Conservation (phyloP, 2,329 filamentous ascomycete genomes). For the Hortaea werneckii region DNA sequence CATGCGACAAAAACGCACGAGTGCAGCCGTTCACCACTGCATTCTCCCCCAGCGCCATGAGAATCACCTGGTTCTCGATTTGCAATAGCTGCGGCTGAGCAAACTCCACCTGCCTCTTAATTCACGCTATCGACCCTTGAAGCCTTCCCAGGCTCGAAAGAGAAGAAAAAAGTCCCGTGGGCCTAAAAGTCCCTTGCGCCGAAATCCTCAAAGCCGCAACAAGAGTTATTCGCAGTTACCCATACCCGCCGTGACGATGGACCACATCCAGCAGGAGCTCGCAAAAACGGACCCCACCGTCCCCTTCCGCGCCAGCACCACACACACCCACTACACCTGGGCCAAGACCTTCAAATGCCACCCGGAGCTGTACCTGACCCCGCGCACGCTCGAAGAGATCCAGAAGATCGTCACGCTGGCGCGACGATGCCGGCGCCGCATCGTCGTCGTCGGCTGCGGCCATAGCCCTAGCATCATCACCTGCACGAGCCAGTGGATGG, state of each 20-base stretch:
- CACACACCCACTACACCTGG: slow-evolving; percentile 84
- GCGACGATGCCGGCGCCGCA: slow-evolving; percentile 64
- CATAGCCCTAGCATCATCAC: slow-evolving; percentile 90
- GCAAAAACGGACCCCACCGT: slow-evolving; percentile 50
- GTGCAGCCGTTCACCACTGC: too few species aligned
- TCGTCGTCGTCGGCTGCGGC: slow-evolving; percentile 79
- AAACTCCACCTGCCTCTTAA: background rate
- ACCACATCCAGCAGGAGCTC: slow-evolving; percentile 42
- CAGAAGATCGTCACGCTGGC: slow-evolving; percentile 76
- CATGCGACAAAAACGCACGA: too few species aligned
- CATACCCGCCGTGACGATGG: background rate
- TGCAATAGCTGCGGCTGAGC: slow-evolving; percentile 8
- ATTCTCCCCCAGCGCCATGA: too few species aligned
- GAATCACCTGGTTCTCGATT: background rate
- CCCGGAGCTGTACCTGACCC: slow-evolving; percentile 85
- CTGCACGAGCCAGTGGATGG: slow-evolving; percentile 85
- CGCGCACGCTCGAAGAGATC: slow-evolving; percentile 67
- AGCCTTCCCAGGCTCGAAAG: too few species aligned
- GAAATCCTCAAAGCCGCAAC: background rate
- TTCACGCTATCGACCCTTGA: too few species aligned
- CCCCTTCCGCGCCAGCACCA: slow-evolving; percentile 64
- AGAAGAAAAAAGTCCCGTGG: too few species aligned
- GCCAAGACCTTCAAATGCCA: slow-evolving; percentile 81
- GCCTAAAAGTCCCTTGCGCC: background rate
- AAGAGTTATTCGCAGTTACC: background rate